Percentiles rank a stretch among this genome's conserved stretches.
These are phyloP conservation scores for Parmelia sp. DNA, from an alignment of 495 filamentous ascomycete genomes.

Conservation along the genomic window DNA sequence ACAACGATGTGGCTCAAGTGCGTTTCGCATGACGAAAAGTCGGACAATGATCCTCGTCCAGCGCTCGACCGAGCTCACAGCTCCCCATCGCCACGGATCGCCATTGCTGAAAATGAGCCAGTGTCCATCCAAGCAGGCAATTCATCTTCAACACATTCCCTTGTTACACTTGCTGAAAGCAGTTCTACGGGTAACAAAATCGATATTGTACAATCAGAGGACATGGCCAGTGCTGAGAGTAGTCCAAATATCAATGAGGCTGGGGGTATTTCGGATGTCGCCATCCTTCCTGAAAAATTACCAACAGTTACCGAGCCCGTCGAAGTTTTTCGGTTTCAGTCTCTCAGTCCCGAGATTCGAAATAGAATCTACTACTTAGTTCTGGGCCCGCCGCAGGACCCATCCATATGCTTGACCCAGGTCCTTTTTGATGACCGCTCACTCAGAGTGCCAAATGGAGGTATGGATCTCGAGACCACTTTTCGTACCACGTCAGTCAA, in stretches of 20 bases:
- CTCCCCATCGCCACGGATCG: background rate
- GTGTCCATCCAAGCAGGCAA: background rate
- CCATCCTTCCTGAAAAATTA: too few relatives aligned
- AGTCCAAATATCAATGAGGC: background rate
- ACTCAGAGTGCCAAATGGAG: background rate
- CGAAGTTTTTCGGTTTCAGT: background rate
- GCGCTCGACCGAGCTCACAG: background rate
- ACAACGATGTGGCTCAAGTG: background rate
- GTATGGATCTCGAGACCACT: background rate
- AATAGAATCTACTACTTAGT: constrained; percentile 27
- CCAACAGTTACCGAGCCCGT: background rate
- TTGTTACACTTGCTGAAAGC: background rate
- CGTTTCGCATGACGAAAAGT: background rate
- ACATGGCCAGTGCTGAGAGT: background rate
- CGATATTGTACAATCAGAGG: background rate
- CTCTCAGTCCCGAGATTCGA: constrained; percentile 28
- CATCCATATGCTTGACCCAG: background rate
- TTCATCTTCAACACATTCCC: background rate
- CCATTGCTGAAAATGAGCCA: background rate
- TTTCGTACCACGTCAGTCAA: background rate
- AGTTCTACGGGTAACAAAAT: background rate
- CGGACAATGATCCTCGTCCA: background rate
- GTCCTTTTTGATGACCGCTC: background rate
- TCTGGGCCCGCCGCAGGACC: constrained; percentile 18
- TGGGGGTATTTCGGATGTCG: background rate